phyloP scores from a whole-genome alignment of 2,329 filamentous ascomycete species.

The Emergomyces orientalis region DNA sequence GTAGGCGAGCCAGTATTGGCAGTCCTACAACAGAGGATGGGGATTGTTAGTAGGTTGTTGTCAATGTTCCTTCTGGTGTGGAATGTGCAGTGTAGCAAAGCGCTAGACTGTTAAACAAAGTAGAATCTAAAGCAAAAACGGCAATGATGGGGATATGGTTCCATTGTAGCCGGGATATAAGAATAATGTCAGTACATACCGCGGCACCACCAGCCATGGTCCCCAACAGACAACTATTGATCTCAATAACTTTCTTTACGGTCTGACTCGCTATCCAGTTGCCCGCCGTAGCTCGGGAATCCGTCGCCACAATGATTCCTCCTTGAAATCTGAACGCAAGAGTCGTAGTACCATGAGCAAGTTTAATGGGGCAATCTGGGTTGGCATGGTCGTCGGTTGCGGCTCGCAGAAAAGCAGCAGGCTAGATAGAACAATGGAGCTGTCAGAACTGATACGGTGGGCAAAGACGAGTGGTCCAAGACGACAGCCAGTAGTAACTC shows the following conservation, averaged over 20 bases:
- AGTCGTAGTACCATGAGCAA: conserved; percentile 96
- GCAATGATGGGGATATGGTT: background rate
- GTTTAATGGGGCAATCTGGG: conserved; percentile 96
- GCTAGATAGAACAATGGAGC: conserved; percentile 47
- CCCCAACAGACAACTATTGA: conserved; percentile 85
- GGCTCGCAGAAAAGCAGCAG: conserved; percentile 87
- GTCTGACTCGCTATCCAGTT: conserved; percentile 99
- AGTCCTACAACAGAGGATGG: conserved; percentile 52
- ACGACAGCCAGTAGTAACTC: background rate
- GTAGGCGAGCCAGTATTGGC: conserved; percentile 99
- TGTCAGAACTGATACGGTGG: background rate
- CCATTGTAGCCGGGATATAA: background rate
- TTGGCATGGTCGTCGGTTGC: conserved; percentile 97
- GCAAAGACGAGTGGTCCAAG: background rate
- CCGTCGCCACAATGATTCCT: conserved; percentile 95
- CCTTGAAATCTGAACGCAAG: conserved; percentile 97
- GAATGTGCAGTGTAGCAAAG: background rate
- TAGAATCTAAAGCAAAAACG: background rate
- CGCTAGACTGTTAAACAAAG: background rate
- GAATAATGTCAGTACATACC: conserved; percentile 39
- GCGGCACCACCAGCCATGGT: conserved; percentile 98
- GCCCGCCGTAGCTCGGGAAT: conserved; percentile 91
- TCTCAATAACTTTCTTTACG: conserved; percentile 99
- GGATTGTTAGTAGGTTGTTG: background rate
- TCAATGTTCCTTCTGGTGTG: too few species aligned